Conservation (phyloP, 140 eudicot genomes). For the Bidens hawaiensis region DNA sequence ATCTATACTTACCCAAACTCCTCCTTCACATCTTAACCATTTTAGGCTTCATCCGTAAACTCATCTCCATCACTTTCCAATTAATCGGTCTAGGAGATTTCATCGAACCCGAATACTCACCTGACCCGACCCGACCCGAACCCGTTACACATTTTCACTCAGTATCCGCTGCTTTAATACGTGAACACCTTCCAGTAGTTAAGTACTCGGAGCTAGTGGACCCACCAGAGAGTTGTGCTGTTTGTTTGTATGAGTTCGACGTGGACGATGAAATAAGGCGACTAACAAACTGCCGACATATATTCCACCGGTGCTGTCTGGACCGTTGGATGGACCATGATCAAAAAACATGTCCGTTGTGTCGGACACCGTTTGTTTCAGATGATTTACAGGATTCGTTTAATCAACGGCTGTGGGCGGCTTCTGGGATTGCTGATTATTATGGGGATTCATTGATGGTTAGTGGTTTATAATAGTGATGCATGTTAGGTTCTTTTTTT, state of each 20-base stretch:
- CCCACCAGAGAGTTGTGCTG: slow-evolving; percentile 15
- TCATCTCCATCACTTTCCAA: slow-evolving; percentile 1
- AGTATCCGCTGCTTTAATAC: background rate
- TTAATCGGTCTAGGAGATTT: background rate
- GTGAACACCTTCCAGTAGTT: slow-evolving; percentile 3
- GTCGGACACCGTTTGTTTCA: background rate
- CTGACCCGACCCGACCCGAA: slow-evolving; percentile 6
- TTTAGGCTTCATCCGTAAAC: background rate
- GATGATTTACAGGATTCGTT: slow-evolving; percentile 12
- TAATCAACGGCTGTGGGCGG: slow-evolving; percentile 7
- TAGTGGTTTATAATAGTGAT: background rate
- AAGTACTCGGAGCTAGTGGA: slow-evolving; percentile 8
- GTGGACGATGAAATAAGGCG: background rate
- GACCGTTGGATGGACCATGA: slow-evolving; percentile 18
- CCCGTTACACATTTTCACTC: background rate
- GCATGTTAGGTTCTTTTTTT: background rate
- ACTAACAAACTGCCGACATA: background rate
- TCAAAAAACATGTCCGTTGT: slow-evolving; percentile 7
- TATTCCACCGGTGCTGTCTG: slow-evolving; percentile 2
- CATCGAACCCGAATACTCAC: slow-evolving; percentile 12
- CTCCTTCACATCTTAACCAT: slow-evolving; percentile 12
- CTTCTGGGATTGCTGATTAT: slow-evolving; percentile 9
- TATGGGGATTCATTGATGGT: background rate
- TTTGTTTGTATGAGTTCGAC: slow-evolving; percentile 6
- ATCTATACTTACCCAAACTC: slow-evolving; percentile 11